Percentiles rank a stretch among this genome's conserved stretches.
Conservation (phyloP, 2,329 filamentous ascomycete species). For the Aureobasidium melanogenum region DNA sequence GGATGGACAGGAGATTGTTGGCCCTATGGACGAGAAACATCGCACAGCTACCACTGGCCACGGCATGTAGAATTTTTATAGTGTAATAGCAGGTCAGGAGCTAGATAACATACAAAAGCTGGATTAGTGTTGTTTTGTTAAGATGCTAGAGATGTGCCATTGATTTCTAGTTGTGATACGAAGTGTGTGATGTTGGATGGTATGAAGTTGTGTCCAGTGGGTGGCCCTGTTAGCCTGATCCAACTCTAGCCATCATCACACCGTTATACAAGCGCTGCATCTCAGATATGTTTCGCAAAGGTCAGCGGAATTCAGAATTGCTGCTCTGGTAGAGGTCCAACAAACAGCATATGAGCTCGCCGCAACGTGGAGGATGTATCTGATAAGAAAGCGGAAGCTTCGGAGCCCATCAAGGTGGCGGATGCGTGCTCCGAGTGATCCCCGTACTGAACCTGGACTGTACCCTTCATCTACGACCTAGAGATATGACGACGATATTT, state of each 20-base stretch:
- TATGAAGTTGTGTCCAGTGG: neutral
- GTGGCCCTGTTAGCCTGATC: neutral
- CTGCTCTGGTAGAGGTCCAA: neutral
- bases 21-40: neutral
- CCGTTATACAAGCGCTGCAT: neutral
- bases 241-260: neutral
- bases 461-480: neutral
- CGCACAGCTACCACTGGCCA: neutral
- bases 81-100: neutral
- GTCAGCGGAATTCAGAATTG: no score
- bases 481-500: neutral
- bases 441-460: no score
- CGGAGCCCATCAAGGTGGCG: neutral
- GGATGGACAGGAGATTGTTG: slow-evolving; percentile 18
- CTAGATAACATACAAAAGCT: neutral
- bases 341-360: neutral
- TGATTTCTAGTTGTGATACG: neutral
- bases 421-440: no score
- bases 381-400: neutral
- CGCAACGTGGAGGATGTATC: neutral
- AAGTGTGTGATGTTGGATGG: neutral
- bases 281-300: neutral
- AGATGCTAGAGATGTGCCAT: neutral
- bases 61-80: slow-evolving; percentile 6
- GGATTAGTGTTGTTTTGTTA: neutral